These are phyloP conservation scores for Paratinospora sagittata DNA, from an alignment of 164 flowering plant genomes.

Conservation along the genomic window DNA sequence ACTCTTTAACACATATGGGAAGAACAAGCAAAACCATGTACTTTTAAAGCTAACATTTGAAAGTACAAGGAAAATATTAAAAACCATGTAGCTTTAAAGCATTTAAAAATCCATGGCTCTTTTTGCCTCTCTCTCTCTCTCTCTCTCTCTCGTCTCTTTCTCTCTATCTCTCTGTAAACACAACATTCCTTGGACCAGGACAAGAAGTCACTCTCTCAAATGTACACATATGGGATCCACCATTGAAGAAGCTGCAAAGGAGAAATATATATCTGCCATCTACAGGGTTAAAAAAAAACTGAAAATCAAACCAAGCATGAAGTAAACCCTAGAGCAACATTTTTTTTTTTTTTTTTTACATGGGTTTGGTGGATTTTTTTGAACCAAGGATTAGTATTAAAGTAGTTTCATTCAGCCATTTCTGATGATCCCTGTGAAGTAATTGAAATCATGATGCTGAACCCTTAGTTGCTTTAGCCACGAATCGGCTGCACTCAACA, in stretches of 20 bases:
- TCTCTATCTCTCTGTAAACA: background rate
- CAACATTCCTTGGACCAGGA: background rate
- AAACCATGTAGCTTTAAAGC: background rate
- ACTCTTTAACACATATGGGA: background rate
- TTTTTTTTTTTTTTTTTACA: background rate
- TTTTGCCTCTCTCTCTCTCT: background rate
- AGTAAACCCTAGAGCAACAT: background rate
- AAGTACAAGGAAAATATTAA: background rate
- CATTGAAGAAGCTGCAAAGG: conserved; percentile 1
- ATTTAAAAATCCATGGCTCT: background rate
- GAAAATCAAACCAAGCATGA: background rate
- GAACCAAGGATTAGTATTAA: background rate
- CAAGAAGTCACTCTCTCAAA: background rate
- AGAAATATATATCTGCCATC: background rate
- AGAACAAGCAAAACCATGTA: background rate
- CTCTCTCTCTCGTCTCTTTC: background rate
- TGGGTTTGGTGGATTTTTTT: background rate
- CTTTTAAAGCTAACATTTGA: background rate
- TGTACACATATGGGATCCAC: background rate
- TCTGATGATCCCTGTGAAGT: conserved; percentile 56
- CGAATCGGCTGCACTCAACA: conserved; percentile 82
- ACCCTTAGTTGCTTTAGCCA: conserved; percentile 94
- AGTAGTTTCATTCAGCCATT: conserved; percentile 32
- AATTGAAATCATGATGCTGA: conserved; percentile 90
- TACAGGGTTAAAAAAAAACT: background rate